phyloP scores from a whole-genome alignment of 2,329 filamentous ascomycete genomes.

The Parasarocladium wereldwijsianum region DNA sequence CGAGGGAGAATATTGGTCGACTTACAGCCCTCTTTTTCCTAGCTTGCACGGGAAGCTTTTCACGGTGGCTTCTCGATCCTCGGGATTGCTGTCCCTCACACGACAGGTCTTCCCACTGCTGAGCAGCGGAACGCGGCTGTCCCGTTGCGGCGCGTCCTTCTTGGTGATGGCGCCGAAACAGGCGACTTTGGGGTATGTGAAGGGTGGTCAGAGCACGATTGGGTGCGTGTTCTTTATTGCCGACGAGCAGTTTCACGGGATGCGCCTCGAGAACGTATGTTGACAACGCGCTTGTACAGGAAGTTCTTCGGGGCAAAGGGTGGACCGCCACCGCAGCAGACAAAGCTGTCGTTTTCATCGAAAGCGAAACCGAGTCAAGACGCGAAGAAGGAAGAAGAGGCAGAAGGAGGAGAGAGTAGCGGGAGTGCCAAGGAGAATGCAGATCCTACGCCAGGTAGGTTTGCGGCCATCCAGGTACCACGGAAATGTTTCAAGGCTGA shows the following conservation, averaged over 20 bases:
- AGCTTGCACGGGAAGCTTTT: too few species aligned
- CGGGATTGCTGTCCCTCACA: too few species aligned
- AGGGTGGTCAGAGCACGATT: constrained; percentile 56
- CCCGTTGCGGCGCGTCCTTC: background rate
- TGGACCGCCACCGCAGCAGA: constrained; percentile 51
- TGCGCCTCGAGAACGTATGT: constrained; percentile 3
- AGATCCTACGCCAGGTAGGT: constrained; percentile 22
- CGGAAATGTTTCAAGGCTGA: too few species aligned
- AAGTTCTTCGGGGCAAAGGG: constrained; percentile 66
- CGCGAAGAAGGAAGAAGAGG: constrained; percentile 16
- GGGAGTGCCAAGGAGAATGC: constrained; percentile 21
- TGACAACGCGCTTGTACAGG: constrained; percentile 27
- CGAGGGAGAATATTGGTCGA: too few species aligned
- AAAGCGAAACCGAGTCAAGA: constrained; percentile 25
- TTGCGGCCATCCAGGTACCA: background rate
- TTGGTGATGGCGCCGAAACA: constrained; percentile 46
- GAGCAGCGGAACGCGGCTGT: too few species aligned
- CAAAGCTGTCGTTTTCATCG: constrained; percentile 62
- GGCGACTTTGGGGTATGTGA: constrained; percentile 79
- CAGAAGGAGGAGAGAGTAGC: constrained; percentile 9
- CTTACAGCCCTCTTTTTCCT: too few species aligned
- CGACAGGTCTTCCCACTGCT: too few species aligned
- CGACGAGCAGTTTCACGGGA: background rate
- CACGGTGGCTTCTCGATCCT: too few species aligned
- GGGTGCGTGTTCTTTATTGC: constrained; percentile 35